Conservation (phyloP, 352 stramenopile species). For the Elongisporangium undulatum region DNA sequence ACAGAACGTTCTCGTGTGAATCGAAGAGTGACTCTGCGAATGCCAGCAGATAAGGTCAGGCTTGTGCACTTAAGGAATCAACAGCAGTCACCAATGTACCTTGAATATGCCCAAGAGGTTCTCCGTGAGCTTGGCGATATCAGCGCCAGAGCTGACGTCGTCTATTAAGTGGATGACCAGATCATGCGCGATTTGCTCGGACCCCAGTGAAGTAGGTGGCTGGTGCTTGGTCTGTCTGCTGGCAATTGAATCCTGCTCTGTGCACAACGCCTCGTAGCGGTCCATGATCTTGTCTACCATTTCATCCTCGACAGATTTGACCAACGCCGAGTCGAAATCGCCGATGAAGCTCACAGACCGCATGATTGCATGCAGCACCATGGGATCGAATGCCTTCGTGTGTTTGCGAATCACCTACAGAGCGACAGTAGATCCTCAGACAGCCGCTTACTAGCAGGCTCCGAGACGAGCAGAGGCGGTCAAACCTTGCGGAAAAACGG, state of each 20-base stretch:
- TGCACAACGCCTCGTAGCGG: conserved; percentile 35
- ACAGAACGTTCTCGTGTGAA: conserved; percentile 66
- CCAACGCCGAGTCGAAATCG: conserved; percentile 59
- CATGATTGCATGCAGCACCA: conserved; percentile 59
- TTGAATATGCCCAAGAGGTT: conserved; percentile 71
- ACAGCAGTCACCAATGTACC: conserved; percentile 19
- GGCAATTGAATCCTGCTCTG: background rate
- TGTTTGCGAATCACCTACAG: conserved; percentile 50
- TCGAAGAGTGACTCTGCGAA: conserved; percentile 60
- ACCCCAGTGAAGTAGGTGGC: conserved; percentile 3
- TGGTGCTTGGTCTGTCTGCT: conserved; percentile 5
- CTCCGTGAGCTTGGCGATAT: conserved; percentile 68
- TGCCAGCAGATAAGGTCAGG: background rate
- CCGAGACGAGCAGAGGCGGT: background rate
- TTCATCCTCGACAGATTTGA: conserved; percentile 66
- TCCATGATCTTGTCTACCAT: conserved; percentile 73
- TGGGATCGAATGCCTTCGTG: conserved; percentile 24
- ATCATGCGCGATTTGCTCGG: conserved; percentile 25
- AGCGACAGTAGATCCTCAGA: background rate
- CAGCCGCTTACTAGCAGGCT: background rate
- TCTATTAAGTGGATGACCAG: conserved; percentile 54
- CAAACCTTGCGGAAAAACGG: conserved; percentile 68
- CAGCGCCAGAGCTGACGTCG: conserved; percentile 50
- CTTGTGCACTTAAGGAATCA: background rate
- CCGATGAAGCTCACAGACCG: conserved; percentile 76